Evolutionary conservation across 257 asterid genomes (phyloP).

Genomic region (Leptodermis oblonga): DNA sequence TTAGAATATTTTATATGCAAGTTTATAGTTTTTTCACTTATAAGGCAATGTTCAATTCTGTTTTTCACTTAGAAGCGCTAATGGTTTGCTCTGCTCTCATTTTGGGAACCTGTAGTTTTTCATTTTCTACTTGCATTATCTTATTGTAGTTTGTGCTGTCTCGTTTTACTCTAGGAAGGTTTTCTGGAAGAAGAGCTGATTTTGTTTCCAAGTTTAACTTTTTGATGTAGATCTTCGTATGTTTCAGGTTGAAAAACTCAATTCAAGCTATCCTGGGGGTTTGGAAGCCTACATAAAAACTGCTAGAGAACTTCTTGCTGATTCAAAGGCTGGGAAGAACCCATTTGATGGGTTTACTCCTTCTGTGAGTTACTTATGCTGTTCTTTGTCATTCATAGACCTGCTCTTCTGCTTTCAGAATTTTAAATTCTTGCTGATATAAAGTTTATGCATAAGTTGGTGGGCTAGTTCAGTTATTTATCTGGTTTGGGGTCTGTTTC

Average conservation of each 20-base stretch:
- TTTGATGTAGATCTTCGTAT: not conserved
- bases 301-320: constrained; percentile 88
- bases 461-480: not conserved
- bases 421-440: not conserved
- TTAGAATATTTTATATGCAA: not conserved
- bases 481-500: not conserved
- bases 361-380: constrained; percentile 61
- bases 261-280: constrained; percentile 92
- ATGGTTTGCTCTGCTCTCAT: not conserved
- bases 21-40: not conserved
- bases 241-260: constrained; percentile 63
- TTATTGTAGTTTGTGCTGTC: not conserved
- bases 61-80: not conserved
- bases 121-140: not conserved
- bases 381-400: not conserved
- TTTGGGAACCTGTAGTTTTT: not conserved
- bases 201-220: not conserved
- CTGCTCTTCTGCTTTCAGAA: not conserved
- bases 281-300: constrained; percentile 68
- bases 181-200: not conserved
- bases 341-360: constrained; percentile 96
- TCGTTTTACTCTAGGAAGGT: not conserved
- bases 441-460: not conserved
- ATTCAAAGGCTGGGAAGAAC: constrained; percentile 92
- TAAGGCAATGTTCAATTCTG: not conserved